Evolutionary conservation across 495 filamentous ascomycete genomes (phyloP).

Genomic region (Penicillium herquei): DNA sequence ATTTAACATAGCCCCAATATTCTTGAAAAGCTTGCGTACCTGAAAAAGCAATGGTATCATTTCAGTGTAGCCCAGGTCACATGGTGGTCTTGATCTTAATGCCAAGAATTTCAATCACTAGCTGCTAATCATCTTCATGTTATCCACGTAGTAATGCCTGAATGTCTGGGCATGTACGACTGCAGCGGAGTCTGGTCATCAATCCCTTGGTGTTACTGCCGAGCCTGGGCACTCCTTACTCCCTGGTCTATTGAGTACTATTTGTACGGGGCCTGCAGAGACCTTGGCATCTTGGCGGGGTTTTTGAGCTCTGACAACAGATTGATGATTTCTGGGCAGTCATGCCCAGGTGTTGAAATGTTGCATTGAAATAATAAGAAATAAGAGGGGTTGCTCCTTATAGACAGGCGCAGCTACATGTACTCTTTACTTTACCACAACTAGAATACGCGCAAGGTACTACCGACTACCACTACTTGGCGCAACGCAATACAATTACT

Average conservation of each 20-base stretch:
- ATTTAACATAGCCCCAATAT: too few species aligned
- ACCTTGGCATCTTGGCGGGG: slow-evolving; percentile 25
- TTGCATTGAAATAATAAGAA: neutral
- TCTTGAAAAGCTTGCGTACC: too few species aligned
- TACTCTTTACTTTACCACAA: too few species aligned
- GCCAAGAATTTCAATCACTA: neutral
- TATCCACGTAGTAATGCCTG: neutral
- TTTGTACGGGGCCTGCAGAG: slow-evolving; percentile 6
- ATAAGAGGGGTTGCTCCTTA: neutral
- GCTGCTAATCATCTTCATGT: neutral
- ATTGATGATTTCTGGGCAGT: too few species aligned
- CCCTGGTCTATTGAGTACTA: neutral
- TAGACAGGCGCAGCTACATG: too few species aligned
- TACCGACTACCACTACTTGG: neutral
- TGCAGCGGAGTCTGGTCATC: neutral
- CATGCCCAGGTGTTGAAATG: neutral
- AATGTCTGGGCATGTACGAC: slow-evolving; percentile 1
- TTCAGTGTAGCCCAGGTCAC: too few species aligned
- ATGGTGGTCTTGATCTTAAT: neutral
- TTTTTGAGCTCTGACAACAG: too few species aligned
- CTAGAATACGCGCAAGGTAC: too few species aligned
- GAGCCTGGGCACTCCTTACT: neutral
- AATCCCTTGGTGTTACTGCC: neutral
- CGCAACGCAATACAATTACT: slow-evolving; percentile 22
- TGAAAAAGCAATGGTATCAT: too few species aligned